These are phyloP conservation scores for Vigna trinervia DNA, from an alignment of 306 rosid species.

Conservation along the genomic window DNA sequence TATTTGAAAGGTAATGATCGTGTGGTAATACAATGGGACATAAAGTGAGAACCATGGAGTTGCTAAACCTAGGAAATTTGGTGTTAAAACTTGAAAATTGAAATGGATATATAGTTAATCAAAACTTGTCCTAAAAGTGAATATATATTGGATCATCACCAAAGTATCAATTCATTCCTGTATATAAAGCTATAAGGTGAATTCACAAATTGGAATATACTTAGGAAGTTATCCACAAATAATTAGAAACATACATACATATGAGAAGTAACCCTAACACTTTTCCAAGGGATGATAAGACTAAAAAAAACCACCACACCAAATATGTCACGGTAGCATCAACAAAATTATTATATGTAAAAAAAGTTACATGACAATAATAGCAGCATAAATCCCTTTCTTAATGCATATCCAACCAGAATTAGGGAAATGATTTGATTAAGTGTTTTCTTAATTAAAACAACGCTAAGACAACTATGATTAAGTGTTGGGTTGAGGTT, in stretches of 20 bases:
- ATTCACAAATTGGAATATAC: slow-evolving; percentile 44
- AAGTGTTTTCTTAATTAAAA: slow-evolving; percentile 5
- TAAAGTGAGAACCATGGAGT: too few relatives aligned
- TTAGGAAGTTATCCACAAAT: slow-evolving; percentile 42
- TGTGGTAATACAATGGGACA: too few relatives aligned
- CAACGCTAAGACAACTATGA: neutral
- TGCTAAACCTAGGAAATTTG: too few relatives aligned
- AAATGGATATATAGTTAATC: slow-evolving; percentile 19
- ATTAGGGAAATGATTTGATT: neutral
- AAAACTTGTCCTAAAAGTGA: slow-evolving; percentile 42
- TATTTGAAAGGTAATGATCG: too few relatives aligned
- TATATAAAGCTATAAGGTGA: slow-evolving; percentile 52
- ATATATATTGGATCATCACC: slow-evolving; percentile 43
- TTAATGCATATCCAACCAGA: slow-evolving; percentile 14
- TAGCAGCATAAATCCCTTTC: slow-evolving; percentile 12
- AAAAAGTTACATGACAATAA: neutral
- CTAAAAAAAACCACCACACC: slow-evolving; percentile 1
- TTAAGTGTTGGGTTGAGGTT: too few relatives aligned
- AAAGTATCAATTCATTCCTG: slow-evolving; percentile 59
- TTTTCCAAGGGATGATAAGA: slow-evolving; percentile 39
- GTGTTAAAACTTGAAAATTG: neutral
- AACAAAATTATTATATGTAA: slow-evolving; percentile 9
- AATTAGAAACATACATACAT: slow-evolving; percentile 28
- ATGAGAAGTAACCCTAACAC: slow-evolving; percentile 50
- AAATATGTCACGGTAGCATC: slow-evolving; percentile 26